A percentile compares a stretch with the other conserved stretches of the same genome.
phyloP scores from a whole-genome alignment of 805 yeast species.

The Wickerhamiella lipophila region DNA sequence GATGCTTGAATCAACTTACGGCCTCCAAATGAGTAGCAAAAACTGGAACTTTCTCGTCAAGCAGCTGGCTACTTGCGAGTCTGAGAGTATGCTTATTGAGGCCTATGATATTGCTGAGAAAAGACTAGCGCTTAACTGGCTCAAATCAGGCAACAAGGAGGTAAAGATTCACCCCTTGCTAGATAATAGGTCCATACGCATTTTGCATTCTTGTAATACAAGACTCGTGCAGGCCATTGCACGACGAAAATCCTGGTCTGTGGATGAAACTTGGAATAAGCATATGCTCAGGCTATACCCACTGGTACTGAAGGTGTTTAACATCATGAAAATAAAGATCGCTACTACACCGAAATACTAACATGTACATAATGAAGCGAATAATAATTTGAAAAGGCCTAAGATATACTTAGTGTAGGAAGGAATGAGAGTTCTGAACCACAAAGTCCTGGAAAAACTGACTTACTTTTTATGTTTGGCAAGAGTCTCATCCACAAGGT shows the following conservation, averaged over 20 bases:
- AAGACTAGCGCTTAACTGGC: slow-evolving; percentile 6
- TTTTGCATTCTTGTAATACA: background rate
- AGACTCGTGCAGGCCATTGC: background rate
- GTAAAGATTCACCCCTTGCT: background rate
- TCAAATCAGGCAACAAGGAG: background rate
- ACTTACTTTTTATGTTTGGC: background rate
- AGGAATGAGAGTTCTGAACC: too few relatives aligned
- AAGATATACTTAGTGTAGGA: too few relatives aligned
- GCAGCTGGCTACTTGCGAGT: background rate
- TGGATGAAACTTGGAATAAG: background rate
- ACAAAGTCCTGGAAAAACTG: too few relatives aligned
- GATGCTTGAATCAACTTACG: background rate
- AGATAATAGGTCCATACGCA: slow-evolving; percentile 4
- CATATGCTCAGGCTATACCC: background rate
- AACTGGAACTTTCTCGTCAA: slow-evolving; percentile 11
- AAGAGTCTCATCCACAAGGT: slow-evolving; percentile 33
- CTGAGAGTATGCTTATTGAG: background rate
- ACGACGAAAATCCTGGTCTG: background rate
- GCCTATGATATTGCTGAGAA: slow-evolving; percentile 6
- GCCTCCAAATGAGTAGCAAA: slow-evolving; percentile 4
- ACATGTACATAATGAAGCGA: too few relatives aligned
- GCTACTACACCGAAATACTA: too few relatives aligned
- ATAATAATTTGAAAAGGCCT: too few relatives aligned
- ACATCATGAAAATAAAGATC: background rate
- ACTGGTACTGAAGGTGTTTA: background rate